Base-by-base conservation (phyloP, 148 eudicot genomes). In the Fagopyrum tataricum region DNA sequence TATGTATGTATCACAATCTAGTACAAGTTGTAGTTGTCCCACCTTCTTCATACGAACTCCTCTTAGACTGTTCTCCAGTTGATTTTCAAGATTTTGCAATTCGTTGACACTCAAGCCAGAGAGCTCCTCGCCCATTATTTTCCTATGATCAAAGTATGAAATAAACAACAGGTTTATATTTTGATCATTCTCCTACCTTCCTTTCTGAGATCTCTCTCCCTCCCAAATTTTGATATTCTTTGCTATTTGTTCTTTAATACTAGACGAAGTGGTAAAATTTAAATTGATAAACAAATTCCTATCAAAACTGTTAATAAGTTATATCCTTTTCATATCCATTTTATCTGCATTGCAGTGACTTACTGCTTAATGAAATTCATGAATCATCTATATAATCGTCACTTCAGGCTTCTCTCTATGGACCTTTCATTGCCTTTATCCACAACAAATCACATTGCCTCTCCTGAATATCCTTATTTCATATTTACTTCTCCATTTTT, bases 91-190 rank as follows among this genome's bases (percentile, higher is more conserved):
- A 80, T 80, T 74, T 53, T 82, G 81, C 78, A 84, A 76, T 44
- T 84, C 87, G 73, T 84, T 79, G 51, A 78, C 74, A 73, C 73
- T 76, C 67, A 84, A 71, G n/a, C 80, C 87, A 10, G 81, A 79
- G 20, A 84, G 81, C 67, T 82, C 87, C 74, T 84, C 78, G 67
- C 87, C 87, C 83, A 78, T 78, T 79, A 84, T 71, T 49, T 84
- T 55, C 76, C 87, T 83, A 55, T 55, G 61, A 55, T 15, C 8
- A 46, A 46, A 55, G 6, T 20, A 20, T 55, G 24, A 55, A 55
- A 55, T 18, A 55, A 8, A 20, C 24, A 55, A 18, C 26, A 55
- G 20, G 23, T 6, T 55, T 7, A 7, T 0, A 10, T 55, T 20
- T 20, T 55, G 61, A 8, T 7, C 26, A 20, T 24, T 55, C 61